These are phyloP conservation scores for Talaromyces sp. DNA, from an alignment of 2,329 filamentous ascomycete species.

Conservation along the genomic window DNA sequence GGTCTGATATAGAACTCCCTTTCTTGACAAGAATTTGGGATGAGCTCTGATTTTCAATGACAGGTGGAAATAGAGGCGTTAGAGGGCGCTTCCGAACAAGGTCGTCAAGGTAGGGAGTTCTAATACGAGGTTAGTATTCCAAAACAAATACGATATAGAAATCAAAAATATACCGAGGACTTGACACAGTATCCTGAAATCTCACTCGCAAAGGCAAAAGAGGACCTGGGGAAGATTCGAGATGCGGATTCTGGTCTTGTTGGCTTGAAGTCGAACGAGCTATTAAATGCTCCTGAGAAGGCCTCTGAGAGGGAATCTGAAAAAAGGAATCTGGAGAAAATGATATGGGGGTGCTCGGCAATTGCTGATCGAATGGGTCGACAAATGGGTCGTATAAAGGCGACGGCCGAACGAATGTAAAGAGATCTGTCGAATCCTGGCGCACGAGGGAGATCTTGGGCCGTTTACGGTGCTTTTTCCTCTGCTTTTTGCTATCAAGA, in stretches of 20 bases:
- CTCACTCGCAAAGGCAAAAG: background rate
- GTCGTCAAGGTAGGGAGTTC: background rate
- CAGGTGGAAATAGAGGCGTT: background rate
- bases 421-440: background rate
- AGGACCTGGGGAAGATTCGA: background rate
- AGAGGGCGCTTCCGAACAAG: background rate
- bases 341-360: background rate
- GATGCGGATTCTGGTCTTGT: background rate
- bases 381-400: conserved; percentile 6
- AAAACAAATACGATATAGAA: background rate
- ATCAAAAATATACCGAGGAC: background rate
- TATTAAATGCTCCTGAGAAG: background rate
- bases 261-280: background rate
- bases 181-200: background rate
- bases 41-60: background rate
- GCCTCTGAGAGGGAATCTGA: background rate
- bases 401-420: background rate
- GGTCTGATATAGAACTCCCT: background rate
- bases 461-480: background rate
- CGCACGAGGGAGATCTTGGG: background rate
- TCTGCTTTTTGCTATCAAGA: background rate
- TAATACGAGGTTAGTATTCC: background rate
- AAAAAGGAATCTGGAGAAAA: background rate
- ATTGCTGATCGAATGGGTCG: background rate
- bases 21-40: background rate